Percentiles rank a stretch among this genome's conserved stretches.
phyloP scores from a whole-genome alignment of 805 yeast species.

The Cyberlindnera petersonii region DNA sequence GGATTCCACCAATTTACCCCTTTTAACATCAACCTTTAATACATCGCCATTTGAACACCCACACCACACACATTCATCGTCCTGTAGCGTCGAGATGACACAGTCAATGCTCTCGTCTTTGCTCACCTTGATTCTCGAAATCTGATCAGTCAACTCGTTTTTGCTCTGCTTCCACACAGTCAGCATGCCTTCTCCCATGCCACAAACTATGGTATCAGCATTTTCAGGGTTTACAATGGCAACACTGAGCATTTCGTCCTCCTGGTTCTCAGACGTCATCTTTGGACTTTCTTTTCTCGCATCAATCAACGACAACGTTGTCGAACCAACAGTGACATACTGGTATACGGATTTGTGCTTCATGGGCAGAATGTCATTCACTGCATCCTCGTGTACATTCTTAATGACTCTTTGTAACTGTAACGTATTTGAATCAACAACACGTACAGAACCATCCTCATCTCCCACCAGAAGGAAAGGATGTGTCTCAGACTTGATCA shows the following conservation, averaged over 20 bases:
- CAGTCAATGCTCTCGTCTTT: constrained; percentile 74
- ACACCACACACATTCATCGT: constrained; percentile 60
- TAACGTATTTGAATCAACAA: constrained; percentile 54
- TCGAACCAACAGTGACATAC: constrained; percentile 75
- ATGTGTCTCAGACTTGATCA: constrained; percentile 33
- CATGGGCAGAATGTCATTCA: constrained; percentile 70
- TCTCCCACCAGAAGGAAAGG: constrained; percentile 51
- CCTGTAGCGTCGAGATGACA: constrained; percentile 39
- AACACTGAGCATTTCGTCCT: constrained; percentile 82
- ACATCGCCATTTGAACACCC: constrained; percentile 77
- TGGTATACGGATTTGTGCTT: constrained; percentile 72
- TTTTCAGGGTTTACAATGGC: constrained; percentile 60
- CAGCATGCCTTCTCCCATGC: constrained; percentile 87
- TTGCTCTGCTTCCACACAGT: constrained; percentile 79
- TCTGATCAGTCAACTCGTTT: constrained; percentile 72
- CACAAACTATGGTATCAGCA: constrained; percentile 66
- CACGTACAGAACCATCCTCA: constrained; percentile 66
- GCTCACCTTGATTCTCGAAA: constrained; percentile 66
- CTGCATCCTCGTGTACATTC: constrained; percentile 69
- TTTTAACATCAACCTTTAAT: constrained; percentile 59
- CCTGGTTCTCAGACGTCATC: constrained; percentile 79
- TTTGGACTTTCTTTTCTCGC: constrained; percentile 51
- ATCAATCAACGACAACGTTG: constrained; percentile 76
- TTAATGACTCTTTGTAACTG: constrained; percentile 45
- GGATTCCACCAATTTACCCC: constrained; percentile 60